phyloP scores from a whole-genome alignment of 2,329 filamentous ascomycete genomes.

The Cladophialophora carrionii region DNA sequence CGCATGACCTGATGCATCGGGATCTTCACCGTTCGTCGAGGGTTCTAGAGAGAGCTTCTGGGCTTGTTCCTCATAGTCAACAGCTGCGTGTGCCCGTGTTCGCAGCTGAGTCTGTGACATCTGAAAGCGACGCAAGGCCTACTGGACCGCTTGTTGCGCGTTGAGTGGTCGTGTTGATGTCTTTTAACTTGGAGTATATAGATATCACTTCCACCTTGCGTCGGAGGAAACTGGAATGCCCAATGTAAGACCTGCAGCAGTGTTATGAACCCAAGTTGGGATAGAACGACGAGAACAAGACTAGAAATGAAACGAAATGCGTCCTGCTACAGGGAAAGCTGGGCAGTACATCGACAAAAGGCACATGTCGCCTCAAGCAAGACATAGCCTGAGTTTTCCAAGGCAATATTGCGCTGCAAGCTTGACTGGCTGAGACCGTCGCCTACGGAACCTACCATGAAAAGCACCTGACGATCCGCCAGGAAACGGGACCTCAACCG shows the following conservation, averaged over 20 bases:
- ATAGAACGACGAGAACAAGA: background rate
- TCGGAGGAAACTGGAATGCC: background rate
- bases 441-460: background rate
- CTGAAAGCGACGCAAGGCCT: background rate
- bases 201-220: background rate
- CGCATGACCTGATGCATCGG: conserved; percentile 31
- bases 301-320: background rate
- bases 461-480: conserved; percentile 4
- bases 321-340: background rate
- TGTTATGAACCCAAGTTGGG: background rate
- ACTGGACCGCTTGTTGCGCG: background rate
- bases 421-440: conserved; percentile 17
- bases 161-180: conserved; percentile 17
- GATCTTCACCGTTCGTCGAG: conserved; percentile 13
- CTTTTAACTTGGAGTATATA: background rate
- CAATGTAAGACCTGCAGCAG: background rate
- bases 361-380: conserved; percentile 18
- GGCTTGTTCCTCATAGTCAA: conserved; percentile 38
- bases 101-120: conserved; percentile 35
- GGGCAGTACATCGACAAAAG: conserved; percentile 2
- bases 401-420: conserved; percentile 24
- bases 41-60: conserved; percentile 39
- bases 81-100: conserved; percentile 29
- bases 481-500: background rate
- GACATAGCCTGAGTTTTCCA: conserved; percentile 11